Base-by-base conservation (phyloP, 2,329 filamentous ascomycete species). In the Leptoxyphium fumago region DNA sequence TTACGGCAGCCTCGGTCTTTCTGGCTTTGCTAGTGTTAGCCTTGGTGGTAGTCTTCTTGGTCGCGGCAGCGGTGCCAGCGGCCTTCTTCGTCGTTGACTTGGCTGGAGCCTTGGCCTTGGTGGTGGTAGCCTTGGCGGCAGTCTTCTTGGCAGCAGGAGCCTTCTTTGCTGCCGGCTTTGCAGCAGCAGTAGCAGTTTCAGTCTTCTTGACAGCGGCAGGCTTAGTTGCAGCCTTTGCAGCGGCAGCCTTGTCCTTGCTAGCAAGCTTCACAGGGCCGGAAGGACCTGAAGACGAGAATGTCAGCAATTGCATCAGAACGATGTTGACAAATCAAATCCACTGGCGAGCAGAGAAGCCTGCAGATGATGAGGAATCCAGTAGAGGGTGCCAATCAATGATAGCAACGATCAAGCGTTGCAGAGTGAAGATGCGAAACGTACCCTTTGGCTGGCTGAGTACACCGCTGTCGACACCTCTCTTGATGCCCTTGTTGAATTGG, bases 371-470 rank as follows among this genome's bases (percentile, higher is more conserved):
- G 40, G 45, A 44, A 45, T 40, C 30, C 29, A 39, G 29, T 26
- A 28, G 48, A 40, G 38, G 47, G 43, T 42, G 47, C 40, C 39
- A 32, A 42, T 18, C 11, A 38, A 43, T 44, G 32, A 47, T 32
- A 29, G 30, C 17, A 47, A 34, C 21, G 39, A 49, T 40, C 29
- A 38, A 21, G 38, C 38, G 45, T 50, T 45, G 48, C 34, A 48
- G 32, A 41, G 45, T 56, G 53, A 52, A 51, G 48, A 26, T 44
- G 45, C 44, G 48, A 47, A 40, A 71, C 77, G 54, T 74, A 86
- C 86, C 87, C 78, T 94, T 94, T 60, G 87, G 88, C 64, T 89
- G 86, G 60, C 80, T 75, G 62, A 94, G 94, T 57, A 84, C 74
- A 50, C 84, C 84, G 73, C 82, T 87, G 59, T 93, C 84, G 56